phyloP scores from a whole-genome alignment of 2,329 filamentous ascomycete species.

The Monosporascus ibericus region DNA sequence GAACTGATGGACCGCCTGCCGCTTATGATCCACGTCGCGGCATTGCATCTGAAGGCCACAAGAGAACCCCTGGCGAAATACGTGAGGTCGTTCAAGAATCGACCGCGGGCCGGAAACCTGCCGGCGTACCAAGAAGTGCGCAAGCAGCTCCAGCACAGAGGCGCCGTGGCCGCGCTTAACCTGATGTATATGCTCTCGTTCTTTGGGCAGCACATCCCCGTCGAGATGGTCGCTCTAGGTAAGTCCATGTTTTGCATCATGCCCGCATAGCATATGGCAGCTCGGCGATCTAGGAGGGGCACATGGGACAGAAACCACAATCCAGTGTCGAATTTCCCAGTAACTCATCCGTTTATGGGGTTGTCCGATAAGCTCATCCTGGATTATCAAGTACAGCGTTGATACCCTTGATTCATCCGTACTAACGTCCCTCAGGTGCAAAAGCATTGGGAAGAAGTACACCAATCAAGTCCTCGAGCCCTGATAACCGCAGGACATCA shows the following conservation, averaged over 20 bases:
- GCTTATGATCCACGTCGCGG: constrained; percentile 61
- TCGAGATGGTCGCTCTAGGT: constrained; percentile 58
- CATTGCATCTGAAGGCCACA: constrained; percentile 54
- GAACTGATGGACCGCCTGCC: constrained; percentile 59
- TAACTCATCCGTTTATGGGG: too few species aligned
- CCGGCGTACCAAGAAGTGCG: constrained; percentile 41
- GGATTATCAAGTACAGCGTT: too few species aligned
- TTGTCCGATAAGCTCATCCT: too few species aligned
- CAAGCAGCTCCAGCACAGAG: constrained; percentile 41
- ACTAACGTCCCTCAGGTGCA: constrained; percentile 29
- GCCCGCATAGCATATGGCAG: too few species aligned
- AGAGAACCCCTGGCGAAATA: constrained; percentile 57
- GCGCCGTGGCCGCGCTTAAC: constrained; percentile 51
- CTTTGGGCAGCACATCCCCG: constrained; percentile 58
- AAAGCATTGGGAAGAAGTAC: constrained; percentile 39
- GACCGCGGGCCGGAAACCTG: constrained; percentile 46
- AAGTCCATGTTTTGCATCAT: constrained; percentile 9
- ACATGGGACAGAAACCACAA: too few species aligned
- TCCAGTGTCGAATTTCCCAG: too few species aligned
- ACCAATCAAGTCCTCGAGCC: constrained; percentile 38
- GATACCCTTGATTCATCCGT: background rate
- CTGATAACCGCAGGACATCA: constrained; percentile 26
- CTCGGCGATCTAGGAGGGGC: too few species aligned
- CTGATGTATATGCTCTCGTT: constrained; percentile 60
- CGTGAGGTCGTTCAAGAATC: constrained; percentile 48